phyloP scores from a whole-genome alignment of 306 rosid genomes.

The Cucurbita pepo region DNA sequence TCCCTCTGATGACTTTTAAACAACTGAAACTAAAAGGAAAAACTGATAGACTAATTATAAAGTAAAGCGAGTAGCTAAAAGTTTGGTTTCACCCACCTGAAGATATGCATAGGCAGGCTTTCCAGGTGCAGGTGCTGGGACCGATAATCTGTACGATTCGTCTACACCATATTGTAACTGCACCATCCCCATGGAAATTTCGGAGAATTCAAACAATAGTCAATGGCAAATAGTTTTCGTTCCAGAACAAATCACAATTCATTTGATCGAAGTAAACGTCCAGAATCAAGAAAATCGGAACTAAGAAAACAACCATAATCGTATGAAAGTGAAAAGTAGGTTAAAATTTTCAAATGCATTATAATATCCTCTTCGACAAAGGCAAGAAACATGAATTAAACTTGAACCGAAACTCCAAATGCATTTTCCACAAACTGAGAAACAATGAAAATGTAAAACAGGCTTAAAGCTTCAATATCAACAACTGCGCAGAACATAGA shows the following conservation, averaged over 20 bases:
- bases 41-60: not conserved
- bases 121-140: conserved; percentile 17
- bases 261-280: not conserved
- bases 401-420: not conserved
- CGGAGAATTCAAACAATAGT: not conserved
- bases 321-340: not conserved
- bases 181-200: not conserved
- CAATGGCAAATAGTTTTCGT: not conserved
- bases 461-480: not conserved
- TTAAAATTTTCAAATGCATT: not conserved
- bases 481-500: not conserved
- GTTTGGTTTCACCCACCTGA: conserved; percentile 11
- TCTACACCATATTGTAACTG: conserved; percentile 24
- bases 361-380: not conserved
- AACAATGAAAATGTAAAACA: not conserved
- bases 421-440: not conserved
- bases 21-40: not conserved
- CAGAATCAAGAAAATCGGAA: not conserved
- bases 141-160: conserved; percentile 22
- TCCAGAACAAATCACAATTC: not conserved
- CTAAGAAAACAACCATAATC: not conserved
- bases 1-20: not conserved
- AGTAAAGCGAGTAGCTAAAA: not conserved
- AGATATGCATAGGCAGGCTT: conserved; percentile 16
- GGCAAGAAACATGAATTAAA: not conserved